Evolutionary conservation across 805 yeast species (phyloP), one percentile per base, ranked within the genome.

Genomic region (Yamadazyma sp.): DNA sequence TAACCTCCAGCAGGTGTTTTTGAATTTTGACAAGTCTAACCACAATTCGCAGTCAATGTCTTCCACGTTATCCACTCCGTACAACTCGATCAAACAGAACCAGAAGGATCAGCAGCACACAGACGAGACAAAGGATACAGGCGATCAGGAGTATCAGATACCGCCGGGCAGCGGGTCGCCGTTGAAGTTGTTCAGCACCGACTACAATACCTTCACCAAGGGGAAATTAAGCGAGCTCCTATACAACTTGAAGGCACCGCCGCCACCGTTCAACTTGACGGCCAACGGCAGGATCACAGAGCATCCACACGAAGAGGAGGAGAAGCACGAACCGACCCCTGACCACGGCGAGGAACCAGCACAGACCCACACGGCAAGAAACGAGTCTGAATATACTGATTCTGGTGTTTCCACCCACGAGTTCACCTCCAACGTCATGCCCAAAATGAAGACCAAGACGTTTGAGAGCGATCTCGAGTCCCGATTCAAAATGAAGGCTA

Each of bases 171-270:
- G 22, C 16, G 32, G 14, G 13, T 31, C 36, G n/a, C 74, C 74
- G 1, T 53, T 68, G 30, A 68, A 68, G 41, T 49, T 68, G 11
- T 68, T 63, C 41, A 59, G 61, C 6, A 57, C 54, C 32, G 55
- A 64, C 22, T 68, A 68, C 43, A 64, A 68, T 44, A 68, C 74
- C 0, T 68, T 55, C 38, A 68, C 74, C 8, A 63, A 64, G 35
- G 65, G 50, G 28, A 56, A 50, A 34, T 48, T 63, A 18, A 55
- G 40, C 32, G 64, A 57, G 15, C 43, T 64, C 3, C 30, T 42
- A 16, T 32, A 21, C 9, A 44, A 40, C 29, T 31, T 41, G 23
- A 38, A 35, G 32, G 44, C 15, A 14, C 40, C 40, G 3, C 40
- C 49, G 3, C 49, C 49, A 4, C 49, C 49, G 9, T 45, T 45